Evolutionary conservation across 192 early-diverging fungal species (phyloP).

Genomic region (Fimicolochytrium jonesii): DNA sequence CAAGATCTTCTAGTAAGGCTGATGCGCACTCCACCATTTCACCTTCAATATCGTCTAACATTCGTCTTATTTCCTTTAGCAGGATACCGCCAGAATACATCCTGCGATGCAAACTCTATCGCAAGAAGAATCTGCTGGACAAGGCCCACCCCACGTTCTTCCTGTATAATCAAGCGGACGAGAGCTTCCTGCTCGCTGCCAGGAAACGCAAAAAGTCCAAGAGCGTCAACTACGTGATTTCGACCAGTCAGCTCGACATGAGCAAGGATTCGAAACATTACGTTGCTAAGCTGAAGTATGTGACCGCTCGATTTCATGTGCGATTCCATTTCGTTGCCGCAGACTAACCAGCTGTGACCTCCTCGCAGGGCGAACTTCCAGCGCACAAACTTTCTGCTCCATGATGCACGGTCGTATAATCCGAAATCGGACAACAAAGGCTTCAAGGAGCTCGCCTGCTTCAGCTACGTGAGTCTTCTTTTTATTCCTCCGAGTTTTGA

Average conservation of each 20-base stretch:
- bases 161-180: conserved; percentile 56
- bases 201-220: conserved; percentile 50
- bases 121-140: conserved; percentile 52
- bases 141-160: conserved; percentile 51
- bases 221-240: conserved; percentile 55
- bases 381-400: conserved; percentile 52
- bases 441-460: conserved; percentile 44
- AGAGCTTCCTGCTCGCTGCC: conserved; percentile 52
- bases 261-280: conserved; percentile 57
- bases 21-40: neutral
- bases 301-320: too few species aligned
- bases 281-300: conserved; percentile 50
- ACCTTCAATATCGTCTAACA: neutral
- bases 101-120: conserved; percentile 48
- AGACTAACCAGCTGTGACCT: too few species aligned
- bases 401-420: conserved; percentile 50
- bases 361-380: conserved; percentile 48
- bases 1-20: conserved; percentile 31
- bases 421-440: conserved; percentile 41
- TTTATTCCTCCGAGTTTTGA: neutral
- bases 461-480: conserved; percentile 47
- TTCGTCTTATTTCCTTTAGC: conserved; percentile 13
- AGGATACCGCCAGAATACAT: conserved; percentile 38
- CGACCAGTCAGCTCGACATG: conserved; percentile 45
- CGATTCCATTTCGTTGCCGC: too few species aligned